A percentile compares a stretch with the other conserved stretches of the same genome.
Conservation (phyloP, 2,329 filamentous ascomycete species). For the Alternaria metachromatica region DNA sequence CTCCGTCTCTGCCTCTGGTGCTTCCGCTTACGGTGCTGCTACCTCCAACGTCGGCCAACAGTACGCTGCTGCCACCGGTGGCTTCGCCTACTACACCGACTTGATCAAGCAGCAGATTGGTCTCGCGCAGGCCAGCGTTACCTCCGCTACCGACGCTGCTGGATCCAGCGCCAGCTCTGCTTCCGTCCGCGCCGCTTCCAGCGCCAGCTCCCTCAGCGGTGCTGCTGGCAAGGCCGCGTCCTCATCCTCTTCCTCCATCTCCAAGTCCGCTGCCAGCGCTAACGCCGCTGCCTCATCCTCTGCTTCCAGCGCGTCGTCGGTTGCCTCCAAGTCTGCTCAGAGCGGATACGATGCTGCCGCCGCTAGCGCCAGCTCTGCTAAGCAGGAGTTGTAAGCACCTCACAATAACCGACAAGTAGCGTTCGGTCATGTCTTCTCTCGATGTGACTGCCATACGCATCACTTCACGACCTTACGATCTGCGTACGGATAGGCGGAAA, state of each 20-base stretch:
- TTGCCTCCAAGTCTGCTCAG: constrained; percentile 42
- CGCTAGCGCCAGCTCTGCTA: constrained; percentile 42
- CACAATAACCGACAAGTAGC: constrained; percentile 15
- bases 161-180: constrained; percentile 32
- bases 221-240: constrained; percentile 37
- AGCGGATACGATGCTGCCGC: constrained; percentile 43
- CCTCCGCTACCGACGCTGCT: constrained; percentile 70
- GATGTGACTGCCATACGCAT: constrained; percentile 18
- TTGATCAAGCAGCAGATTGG: constrained; percentile 55
- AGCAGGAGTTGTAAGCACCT: constrained; percentile 55
- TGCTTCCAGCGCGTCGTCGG: constrained; percentile 41
- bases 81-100: constrained; percentile 49
- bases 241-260: constrained; percentile 43
- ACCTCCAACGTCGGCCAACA: constrained; percentile 16
- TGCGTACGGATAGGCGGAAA: constrained; percentile 24
- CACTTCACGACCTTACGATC: constrained; percentile 32
- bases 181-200: constrained; percentile 15
- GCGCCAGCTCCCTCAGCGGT: constrained; percentile 29
- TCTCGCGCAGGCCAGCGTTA: constrained; percentile 61
- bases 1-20: constrained; percentile 49
- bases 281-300: constrained; percentile 41
- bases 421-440: constrained; percentile 7
- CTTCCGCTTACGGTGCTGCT: constrained; percentile 65
- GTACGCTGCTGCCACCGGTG: constrained; percentile 61
- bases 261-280: constrained; percentile 42